Evolutionary conservation across 2,329 filamentous ascomycete genomes (phyloP).

Genomic region (Volutella citrinella): DNA sequence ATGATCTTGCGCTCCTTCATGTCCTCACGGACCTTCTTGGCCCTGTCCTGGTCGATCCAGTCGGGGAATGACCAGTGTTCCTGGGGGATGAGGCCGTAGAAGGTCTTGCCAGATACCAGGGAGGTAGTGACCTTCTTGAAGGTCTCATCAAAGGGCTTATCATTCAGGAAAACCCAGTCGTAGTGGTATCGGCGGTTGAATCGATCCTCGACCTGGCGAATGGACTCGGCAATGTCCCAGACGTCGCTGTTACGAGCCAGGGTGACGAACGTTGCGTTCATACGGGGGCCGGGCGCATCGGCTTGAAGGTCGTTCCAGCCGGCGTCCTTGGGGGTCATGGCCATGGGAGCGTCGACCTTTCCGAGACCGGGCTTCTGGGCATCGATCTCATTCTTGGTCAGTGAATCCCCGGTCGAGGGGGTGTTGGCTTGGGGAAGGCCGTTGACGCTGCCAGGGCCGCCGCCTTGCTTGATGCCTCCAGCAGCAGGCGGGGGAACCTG

Average conservation of each 20-base stretch:
- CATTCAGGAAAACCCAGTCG: constrained; percentile 99
- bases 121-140: constrained; percentile 91
- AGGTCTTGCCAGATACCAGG: constrained; percentile 87
- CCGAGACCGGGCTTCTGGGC: constrained; percentile 22
- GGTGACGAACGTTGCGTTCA: constrained; percentile 97
- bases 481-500: constrained; percentile 17
- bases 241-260: constrained; percentile 89
- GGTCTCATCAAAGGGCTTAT: constrained; percentile 85
- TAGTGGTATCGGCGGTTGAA: constrained; percentile 98
- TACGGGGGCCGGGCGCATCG: constrained; percentile 65
- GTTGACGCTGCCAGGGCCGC: constrained; percentile 16
- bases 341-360: constrained; percentile 50
- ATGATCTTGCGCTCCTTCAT: constrained; percentile 96
- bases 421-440: constrained; percentile 10
- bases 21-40: constrained; percentile 83
- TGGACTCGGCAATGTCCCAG: constrained; percentile 95
- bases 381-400: constrained; percentile 17
- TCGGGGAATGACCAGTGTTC: constrained; percentile 98
- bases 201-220: constrained; percentile 93
- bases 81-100: constrained; percentile 83
- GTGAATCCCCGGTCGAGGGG: too few relatives aligned
- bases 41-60: constrained; percentile 94
- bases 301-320: constrained; percentile 51
- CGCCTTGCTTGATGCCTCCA: too few relatives aligned
- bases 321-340: constrained; percentile 49